A percentile compares a stretch with the other conserved stretches of the same genome.
Evolutionary conservation across 441 rosid species (phyloP).

Genomic region (Corymbia citriodora): DNA sequence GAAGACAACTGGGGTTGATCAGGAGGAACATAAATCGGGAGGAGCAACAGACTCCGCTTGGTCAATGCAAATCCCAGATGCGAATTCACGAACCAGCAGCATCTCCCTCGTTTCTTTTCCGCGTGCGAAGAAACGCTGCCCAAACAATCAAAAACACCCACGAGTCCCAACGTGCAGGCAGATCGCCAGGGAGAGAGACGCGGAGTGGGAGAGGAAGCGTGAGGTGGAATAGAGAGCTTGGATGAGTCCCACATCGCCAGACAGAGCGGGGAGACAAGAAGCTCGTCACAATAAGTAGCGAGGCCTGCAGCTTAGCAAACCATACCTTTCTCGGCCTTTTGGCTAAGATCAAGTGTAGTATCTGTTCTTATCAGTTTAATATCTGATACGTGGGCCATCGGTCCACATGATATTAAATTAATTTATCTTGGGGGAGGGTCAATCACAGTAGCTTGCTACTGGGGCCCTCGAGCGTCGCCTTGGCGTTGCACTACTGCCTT

Average conservation of each 20-base stretch:
- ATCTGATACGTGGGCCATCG: background rate
- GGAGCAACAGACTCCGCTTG: background rate
- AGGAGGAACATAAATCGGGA: background rate
- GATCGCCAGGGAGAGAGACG: background rate
- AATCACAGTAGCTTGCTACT: background rate
- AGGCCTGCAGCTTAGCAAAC: fast-evolving
- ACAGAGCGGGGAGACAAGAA: background rate
- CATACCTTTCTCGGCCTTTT: conserved; percentile 9
- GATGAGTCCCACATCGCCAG: background rate
- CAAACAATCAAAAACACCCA: background rate
- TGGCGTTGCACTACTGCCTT: background rate
- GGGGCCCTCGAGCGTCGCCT: background rate
- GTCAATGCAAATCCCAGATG: background rate
- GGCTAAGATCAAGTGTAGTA: conserved; percentile 11
- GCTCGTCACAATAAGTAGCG: background rate
- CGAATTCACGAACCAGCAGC: background rate
- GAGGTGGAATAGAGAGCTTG: background rate
- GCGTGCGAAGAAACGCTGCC: background rate
- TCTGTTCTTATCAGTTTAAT: background rate
- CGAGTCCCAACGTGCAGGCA: background rate
- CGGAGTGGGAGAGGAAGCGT: background rate
- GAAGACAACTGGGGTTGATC: background rate
- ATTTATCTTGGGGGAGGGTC: background rate
- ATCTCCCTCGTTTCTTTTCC: background rate
- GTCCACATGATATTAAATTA: background rate